Evolutionary conservation across 2,329 filamentous ascomycete species (phyloP).

Genomic region (Trichoderma koningii): DNA sequence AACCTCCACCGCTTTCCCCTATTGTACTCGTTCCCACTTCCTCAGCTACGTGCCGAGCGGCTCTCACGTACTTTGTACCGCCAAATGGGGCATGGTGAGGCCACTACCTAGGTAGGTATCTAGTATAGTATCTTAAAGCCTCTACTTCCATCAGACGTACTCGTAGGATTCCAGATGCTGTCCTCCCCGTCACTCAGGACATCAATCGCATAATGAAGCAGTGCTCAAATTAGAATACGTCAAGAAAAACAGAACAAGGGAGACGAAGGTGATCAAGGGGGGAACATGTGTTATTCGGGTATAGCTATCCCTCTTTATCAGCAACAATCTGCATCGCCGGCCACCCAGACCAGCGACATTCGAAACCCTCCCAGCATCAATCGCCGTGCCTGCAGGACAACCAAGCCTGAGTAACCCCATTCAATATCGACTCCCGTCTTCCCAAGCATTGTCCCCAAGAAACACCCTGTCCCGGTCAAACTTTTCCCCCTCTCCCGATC

Average conservation of each 20-base stretch:
- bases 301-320: conserved; percentile 27
- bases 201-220: background rate
- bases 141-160: conserved; percentile 10
- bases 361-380: background rate
- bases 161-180: background rate
- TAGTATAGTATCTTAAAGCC: background rate
- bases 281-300: conserved; percentile 25
- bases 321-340: conserved; percentile 22
- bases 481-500: background rate
- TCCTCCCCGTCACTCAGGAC: background rate
- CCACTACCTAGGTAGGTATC: background rate
- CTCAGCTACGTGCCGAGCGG: too few relatives aligned
- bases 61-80: background rate
- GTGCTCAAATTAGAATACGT: conserved; percentile 12
- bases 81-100: conserved; percentile 16
- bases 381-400: conserved; percentile 4
- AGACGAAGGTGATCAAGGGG: background rate
- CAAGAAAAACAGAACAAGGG: background rate
- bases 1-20: background rate
- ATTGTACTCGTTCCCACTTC: background rate
- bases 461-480: background rate
- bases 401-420: background rate
- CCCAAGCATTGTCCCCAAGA: background rate
- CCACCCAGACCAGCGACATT: conserved; percentile 14
- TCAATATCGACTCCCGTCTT: background rate